Evolutionary conservation across 169 alveolate genomes (phyloP).

Genomic region (Nephromyces sp.): DNA sequence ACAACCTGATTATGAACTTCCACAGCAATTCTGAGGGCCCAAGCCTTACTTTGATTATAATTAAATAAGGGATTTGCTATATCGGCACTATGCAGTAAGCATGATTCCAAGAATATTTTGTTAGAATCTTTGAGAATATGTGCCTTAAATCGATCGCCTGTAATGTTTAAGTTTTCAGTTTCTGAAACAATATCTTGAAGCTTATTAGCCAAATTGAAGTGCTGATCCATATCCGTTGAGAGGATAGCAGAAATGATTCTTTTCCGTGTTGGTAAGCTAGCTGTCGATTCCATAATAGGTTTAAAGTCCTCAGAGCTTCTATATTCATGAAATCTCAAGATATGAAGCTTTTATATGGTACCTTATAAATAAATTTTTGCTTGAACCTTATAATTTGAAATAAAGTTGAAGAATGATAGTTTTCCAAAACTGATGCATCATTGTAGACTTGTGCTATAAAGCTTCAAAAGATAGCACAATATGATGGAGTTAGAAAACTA

Average conservation of each 20-base stretch:
- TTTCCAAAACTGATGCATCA: slow-evolving; percentile 30
- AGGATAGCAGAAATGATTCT: slow-evolving; percentile 22
- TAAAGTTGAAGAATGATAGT: slow-evolving; percentile 25
- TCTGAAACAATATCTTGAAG: slow-evolving; percentile 2
- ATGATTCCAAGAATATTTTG: slow-evolving; percentile 3
- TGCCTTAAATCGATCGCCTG: not conserved
- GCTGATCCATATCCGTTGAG: slow-evolving; percentile 37
- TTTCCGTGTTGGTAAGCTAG: not conserved
- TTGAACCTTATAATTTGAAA: slow-evolving; percentile 19
- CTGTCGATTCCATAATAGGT: not conserved
- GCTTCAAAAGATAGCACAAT: slow-evolving; percentile 7
- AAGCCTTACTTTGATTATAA: slow-evolving; percentile 10
- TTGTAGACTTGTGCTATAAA: slow-evolving; percentile 21
- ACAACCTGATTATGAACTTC: slow-evolving; percentile 24
- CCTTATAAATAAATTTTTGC: not conserved
- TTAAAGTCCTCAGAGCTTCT: not conserved
- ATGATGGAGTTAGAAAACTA: not conserved
- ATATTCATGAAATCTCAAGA: not conserved
- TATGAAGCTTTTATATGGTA: not conserved
- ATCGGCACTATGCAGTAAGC: slow-evolving; percentile 30
- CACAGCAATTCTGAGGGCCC: slow-evolving; percentile 31
- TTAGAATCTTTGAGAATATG: not conserved
- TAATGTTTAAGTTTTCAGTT: not conserved
- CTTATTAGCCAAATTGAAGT: slow-evolving; percentile 27
- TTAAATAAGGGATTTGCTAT: slow-evolving; percentile 30